Base-by-base conservation (phyloP, 306 rosid species). In the Ormosia emarginata region DNA sequence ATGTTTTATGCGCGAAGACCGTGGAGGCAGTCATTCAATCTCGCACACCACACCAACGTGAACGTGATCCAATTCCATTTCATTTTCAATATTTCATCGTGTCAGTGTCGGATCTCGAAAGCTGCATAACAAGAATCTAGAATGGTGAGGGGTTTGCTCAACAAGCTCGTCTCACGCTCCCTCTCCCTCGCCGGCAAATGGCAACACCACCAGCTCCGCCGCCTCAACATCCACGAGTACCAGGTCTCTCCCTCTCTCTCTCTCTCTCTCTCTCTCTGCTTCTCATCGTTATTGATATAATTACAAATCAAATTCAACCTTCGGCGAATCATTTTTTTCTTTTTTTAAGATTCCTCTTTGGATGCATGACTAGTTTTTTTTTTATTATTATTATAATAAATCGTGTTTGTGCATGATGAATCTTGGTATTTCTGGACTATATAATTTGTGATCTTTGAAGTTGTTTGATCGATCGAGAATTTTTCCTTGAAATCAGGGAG, bases 141-240 rank as follows among this genome's bases (percentile, higher is more conserved):
- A 70, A 96, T 96, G 99, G 97, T 92, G 78, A 88, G 99, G 62
- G 97, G 97, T 50, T 77, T 85, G 71, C 86, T 95, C 79, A 93
- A 83, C 87, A 94, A 91, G 75, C 91, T 95, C 75, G 87, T 87
- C 63, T 92, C 94, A 67, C 93, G 98, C 62, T 95, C 99, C 36
- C 97, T 95, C 66, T 95, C 98, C 79, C 67, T 93, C 83, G 96
- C 98, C 71, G 99, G 98, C 3, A 92, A 87, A 79, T 93, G 94
- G 94, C 99, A 93, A 87, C 97, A 90, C 57, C 91, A 96, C 76
- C 99, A 95, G 87, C 97, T 95, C 88, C 99, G 99, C 86, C 98
- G 97, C 82, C 99, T 95, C 86, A 93, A 93, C 90, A 85, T 95
- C 84, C 99, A 95, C 82, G 99, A 96, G 87, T 96, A 92, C 73